A percentile compares a stretch with the other conserved stretches of the same genome.
These are phyloP conservation scores for Alternaria sp. DNA, from an alignment of 2,329 filamentous ascomycete species.

Conservation along the genomic window DNA sequence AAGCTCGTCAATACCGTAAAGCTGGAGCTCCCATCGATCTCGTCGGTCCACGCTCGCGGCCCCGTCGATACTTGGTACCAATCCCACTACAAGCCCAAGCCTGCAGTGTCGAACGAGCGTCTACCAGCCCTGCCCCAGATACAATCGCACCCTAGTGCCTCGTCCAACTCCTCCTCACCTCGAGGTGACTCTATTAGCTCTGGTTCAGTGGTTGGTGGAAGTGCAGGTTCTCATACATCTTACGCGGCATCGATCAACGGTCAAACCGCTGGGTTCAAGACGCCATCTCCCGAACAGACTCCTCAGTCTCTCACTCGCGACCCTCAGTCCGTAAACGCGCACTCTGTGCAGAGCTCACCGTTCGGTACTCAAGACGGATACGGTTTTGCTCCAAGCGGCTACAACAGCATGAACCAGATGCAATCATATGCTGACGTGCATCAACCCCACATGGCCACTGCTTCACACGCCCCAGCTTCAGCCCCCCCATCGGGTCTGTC, in stretches of 20 bases:
- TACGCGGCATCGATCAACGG: conserved; percentile 64
- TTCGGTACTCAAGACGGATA: conserved; percentile 53
- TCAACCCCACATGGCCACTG: conserved; percentile 77
- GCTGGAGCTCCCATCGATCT: conserved; percentile 91
- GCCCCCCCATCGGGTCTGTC: conserved; percentile 76
- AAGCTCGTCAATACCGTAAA: conserved; percentile 72
- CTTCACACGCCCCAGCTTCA: conserved; percentile 77
- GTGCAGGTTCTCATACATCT: conserved; percentile 64
- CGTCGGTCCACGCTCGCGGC: conserved; percentile 82
- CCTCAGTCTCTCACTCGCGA: conserved; percentile 55
- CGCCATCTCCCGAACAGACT: conserved; percentile 75
- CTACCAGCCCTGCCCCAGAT: conserved; percentile 75
- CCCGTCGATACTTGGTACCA: conserved; percentile 76
- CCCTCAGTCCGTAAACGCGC: conserved; percentile 50
- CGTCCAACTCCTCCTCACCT: conserved; percentile 76
- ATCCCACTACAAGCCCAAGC: conserved; percentile 70
- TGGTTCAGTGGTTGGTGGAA: conserved; percentile 59
- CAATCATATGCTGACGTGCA: conserved; percentile 87
- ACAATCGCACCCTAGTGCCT: conserved; percentile 68
- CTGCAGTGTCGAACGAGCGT: conserved; percentile 75
- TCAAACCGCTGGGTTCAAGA: conserved; percentile 70
- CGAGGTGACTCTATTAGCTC: conserved; percentile 77
- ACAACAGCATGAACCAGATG: conserved; percentile 79
- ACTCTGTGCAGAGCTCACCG: conserved; percentile 51
- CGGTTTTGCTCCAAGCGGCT: conserved; percentile 50